phyloP scores from a whole-genome alignment of 305 asterid genomes.

The Fraxinus ornus region DNA sequence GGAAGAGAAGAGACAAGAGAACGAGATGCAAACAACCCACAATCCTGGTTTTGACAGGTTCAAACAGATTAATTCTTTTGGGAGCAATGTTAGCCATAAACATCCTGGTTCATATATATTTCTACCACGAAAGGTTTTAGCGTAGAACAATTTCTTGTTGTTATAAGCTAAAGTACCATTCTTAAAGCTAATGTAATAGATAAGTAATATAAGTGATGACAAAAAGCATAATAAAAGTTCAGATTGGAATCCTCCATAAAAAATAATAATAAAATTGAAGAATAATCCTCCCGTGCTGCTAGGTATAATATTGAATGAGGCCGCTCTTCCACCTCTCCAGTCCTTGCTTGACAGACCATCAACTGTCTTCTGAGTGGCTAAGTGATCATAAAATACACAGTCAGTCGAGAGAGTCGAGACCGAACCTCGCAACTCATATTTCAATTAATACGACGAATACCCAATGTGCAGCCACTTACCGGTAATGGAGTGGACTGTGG shows the following conservation, averaged over 20 bases:
- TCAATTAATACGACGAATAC: no score
- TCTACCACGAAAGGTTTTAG: background rate
- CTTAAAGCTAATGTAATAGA: background rate
- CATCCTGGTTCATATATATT: background rate
- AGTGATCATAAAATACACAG: no score
- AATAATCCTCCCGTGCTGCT: no score
- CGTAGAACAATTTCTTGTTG: background rate
- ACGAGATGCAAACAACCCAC: conserved; percentile 49
- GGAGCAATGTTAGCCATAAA: background rate
- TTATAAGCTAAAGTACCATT: background rate
- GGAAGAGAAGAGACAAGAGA: conserved; percentile 62
- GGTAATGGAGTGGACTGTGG: no score
- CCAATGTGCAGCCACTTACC: no score
- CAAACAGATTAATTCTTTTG: conserved; percentile 24
- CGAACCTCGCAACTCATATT: no score
- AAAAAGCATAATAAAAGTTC: background rate
- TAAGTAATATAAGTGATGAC: background rate
- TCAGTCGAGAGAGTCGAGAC: no score
- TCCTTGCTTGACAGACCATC: no score
- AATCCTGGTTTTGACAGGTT: conserved; percentile 48
- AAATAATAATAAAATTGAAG: background rate
- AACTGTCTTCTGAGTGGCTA: no score
- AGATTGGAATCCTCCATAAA: background rate
- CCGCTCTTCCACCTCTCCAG: no score
- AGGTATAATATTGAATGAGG: no score